Evolutionary conservation across 139 green algal species (phyloP), one percentile per base, ranked within the genome.

Genomic region (Micromonas commoda): DNA sequence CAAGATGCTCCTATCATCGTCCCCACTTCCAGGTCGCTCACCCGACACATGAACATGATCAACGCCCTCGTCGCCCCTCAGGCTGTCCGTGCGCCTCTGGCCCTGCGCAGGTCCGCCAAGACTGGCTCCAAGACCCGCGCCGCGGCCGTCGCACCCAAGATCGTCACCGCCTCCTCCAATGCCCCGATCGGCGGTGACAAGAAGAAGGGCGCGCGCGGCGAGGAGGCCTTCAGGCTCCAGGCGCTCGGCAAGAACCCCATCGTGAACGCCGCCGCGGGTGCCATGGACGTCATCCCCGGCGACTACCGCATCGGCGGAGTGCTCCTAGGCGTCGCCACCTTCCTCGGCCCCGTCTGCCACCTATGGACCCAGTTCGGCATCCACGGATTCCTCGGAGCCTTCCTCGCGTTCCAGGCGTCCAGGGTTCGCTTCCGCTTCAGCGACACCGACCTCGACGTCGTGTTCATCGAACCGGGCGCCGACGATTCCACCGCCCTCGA

Each of bases 381-480:
- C 0, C 68, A 75, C 68, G 68, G 37, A 4, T 2, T 75, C 2
- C 23, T 75, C 1, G 68, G 68, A 2, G 68, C 3, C 2, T 75
- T 75, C 29, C 53, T 75, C 24, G 26, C 68, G 35, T 75, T 75
- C 1, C 68, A 75, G 61, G 68, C 68, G 34, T 75, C 68, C 0
- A 2, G 68, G 1, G 68, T 75, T 23, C 68, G 68, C 3, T 75
- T 75, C 29, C 68, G 68, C 0, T 75, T 75, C 72, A 69, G 24
- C 52, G 32, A 61, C 23, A 69, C 51, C 5, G 72, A 69, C 28
- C 33, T 78, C 21, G 57, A 78, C 19, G 72, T 78, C 31, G 72
- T 78, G 51, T 78, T 78, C 33, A 78, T 78, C 53, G 51, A 78
- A 39, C 72, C 72, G 13, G 54, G 54, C 20, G 72, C 31, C 32